Percentiles rank a stretch among this genome's conserved stretches.
Conservation (phyloP, 345 rosid species). For the Cardamine chenopodiifolia region DNA sequence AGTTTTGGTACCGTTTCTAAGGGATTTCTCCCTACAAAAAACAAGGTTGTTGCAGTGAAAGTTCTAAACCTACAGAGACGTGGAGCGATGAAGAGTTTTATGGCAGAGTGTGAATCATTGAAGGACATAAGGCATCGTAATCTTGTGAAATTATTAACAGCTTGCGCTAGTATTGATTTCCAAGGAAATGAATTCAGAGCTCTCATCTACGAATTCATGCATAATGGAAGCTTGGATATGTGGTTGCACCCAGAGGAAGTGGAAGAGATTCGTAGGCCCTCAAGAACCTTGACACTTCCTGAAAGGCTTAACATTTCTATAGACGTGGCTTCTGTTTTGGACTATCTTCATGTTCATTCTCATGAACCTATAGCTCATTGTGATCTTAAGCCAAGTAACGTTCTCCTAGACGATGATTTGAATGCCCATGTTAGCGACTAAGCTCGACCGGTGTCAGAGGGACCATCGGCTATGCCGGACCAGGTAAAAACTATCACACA, state of each 20-base stretch:
- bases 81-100: slow-evolving; percentile 51
- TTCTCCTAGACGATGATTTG: slow-evolving; percentile 7
- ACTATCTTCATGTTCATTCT: slow-evolving; percentile 19
- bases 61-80: slow-evolving; percentile 41
- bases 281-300: neutral
- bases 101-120: slow-evolving; percentile 48
- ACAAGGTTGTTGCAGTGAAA: slow-evolving; percentile 29
- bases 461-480: slow-evolving; percentile 31
- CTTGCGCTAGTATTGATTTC: neutral
- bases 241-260: slow-evolving; percentile 43
- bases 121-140: slow-evolving; percentile 30
- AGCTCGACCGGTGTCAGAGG: slow-evolving; percentile 5
- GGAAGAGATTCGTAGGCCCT: neutral
- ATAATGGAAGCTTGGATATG: slow-evolving; percentile 4
- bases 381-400: slow-evolving; percentile 30
- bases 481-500: slow-evolving; percentile 20
- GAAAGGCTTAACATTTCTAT: slow-evolving; percentile 42
- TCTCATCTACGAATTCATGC: slow-evolving; percentile 42
- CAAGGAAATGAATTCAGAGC: slow-evolving; percentile 40
- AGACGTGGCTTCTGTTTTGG: slow-evolving; percentile 32
- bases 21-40: neutral
- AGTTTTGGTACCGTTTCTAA: neutral
- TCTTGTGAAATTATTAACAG: neutral
- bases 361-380: slow-evolving; percentile 17
- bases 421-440: slow-evolving; percentile 14